A percentile compares a stretch with the other conserved stretches of the same genome.
phyloP scores from a whole-genome alignment of 1,284 basidiomycete species.

The Cronartium quercuum region DNA sequence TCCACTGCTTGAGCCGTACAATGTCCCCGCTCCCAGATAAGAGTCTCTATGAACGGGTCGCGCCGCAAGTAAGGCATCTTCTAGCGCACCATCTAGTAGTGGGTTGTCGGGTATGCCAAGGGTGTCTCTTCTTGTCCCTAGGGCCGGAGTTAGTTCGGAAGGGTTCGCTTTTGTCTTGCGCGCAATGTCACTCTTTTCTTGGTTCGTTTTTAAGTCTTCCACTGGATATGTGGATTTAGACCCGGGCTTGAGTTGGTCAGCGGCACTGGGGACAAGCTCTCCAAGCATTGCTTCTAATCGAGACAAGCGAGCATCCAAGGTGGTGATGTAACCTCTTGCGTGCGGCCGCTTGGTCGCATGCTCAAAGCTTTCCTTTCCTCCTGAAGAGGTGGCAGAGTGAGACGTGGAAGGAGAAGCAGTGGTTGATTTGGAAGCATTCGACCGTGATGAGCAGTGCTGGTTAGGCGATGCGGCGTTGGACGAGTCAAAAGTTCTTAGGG shows the following conservation, averaged over 20 bases:
- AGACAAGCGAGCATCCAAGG: slow-evolving; percentile 25
- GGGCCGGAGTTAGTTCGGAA: not conserved
- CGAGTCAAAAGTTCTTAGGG: not conserved
- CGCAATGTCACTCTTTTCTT: not conserved
- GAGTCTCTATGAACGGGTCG: slow-evolving; percentile 3
- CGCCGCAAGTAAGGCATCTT: slow-evolving; percentile 23
- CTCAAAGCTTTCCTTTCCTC: not conserved
- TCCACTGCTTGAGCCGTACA: no score
- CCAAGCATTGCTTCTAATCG: slow-evolving; percentile 20
- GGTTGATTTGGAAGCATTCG: not conserved
- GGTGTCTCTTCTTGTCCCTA: not conserved
- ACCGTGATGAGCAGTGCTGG: not conserved
- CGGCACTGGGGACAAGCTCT: slow-evolving; percentile 7
- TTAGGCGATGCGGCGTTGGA: not conserved
- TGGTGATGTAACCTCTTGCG: slow-evolving; percentile 17
- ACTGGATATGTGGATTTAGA: not conserved
- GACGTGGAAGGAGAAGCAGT: not conserved
- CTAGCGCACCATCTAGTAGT: slow-evolving; percentile 21
- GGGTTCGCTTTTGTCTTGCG: not conserved
- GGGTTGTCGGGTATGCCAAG: slow-evolving; percentile 16
- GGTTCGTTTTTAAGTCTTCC: not conserved
- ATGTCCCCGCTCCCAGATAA: not conserved
- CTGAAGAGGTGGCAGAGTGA: not conserved
- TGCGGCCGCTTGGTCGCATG: not conserved
- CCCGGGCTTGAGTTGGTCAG: not conserved